These are phyloP conservation scores for Penicillium egyptiacum DNA, from an alignment of 495 filamentous ascomycete species.

Conservation along the genomic window DNA sequence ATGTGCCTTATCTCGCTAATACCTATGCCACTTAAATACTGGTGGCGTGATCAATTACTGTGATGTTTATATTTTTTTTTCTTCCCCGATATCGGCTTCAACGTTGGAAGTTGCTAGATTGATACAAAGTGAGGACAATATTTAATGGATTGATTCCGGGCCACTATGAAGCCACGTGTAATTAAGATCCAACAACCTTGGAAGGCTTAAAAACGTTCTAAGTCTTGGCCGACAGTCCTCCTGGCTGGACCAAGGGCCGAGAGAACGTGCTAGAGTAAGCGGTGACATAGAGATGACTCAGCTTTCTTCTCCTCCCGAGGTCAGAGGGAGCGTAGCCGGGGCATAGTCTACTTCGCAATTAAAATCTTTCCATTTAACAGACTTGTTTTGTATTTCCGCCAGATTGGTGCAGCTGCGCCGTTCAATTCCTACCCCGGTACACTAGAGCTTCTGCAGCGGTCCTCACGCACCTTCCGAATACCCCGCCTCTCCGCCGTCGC, in stretches of 20 bases:
- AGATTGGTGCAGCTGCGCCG: slow-evolving; percentile 3
- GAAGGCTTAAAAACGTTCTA: neutral
- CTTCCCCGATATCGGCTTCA: slow-evolving; percentile 7
- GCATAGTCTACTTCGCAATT: slow-evolving; percentile 23
- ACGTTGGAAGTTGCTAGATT: neutral
- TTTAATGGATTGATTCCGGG: neutral
- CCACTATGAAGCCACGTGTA: neutral
- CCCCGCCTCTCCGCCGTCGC: slow-evolving; percentile 23
- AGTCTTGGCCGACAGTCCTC: neutral
- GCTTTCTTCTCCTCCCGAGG: neutral
- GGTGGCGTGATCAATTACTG: slow-evolving; percentile 17
- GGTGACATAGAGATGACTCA: slow-evolving; percentile 3
- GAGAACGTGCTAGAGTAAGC: slow-evolving; percentile 13
- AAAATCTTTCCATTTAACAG: slow-evolving; percentile 9
- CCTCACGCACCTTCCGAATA: neutral
- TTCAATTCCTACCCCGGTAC: slow-evolving; percentile 5
- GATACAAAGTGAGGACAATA: neutral
- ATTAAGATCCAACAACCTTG: no score
- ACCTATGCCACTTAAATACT: slow-evolving; percentile 4
- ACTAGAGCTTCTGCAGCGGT: neutral
- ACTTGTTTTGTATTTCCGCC: neutral
- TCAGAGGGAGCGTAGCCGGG: slow-evolving; percentile 16
- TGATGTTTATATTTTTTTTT: slow-evolving; percentile 5
- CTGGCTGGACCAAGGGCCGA: neutral
- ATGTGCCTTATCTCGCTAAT: slow-evolving; percentile 23